A percentile compares a stretch with the other conserved stretches of the same genome.
These are phyloP conservation scores for Pythium phragmitis DNA, from an alignment of 352 stramenopile species.

Conservation along the genomic window DNA sequence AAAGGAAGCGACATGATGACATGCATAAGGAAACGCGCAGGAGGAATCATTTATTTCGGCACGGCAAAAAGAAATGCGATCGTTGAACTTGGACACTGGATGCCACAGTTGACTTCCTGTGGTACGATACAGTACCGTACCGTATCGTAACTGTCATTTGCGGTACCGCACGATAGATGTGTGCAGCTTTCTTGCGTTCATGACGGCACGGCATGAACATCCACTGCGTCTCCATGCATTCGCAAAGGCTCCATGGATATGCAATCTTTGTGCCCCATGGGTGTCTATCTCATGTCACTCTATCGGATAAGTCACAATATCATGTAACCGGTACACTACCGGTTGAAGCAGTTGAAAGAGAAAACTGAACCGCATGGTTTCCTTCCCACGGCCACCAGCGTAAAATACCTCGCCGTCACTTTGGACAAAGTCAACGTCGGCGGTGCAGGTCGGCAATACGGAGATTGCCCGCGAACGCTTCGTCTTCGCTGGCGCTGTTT, in stretches of 20 bases:
- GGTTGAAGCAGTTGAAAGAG: slow-evolving; percentile 8
- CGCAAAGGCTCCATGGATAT: too few species aligned
- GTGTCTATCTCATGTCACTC: slow-evolving; percentile 2
- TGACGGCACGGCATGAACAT: too few species aligned
- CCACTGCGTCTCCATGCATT: too few species aligned
- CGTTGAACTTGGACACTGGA: background rate
- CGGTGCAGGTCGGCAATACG: background rate
- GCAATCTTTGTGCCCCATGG: slow-evolving; percentile 6
- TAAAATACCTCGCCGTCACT: slow-evolving; percentile 20
- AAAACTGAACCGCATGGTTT: slow-evolving; percentile 13
- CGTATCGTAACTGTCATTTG: too few species aligned
- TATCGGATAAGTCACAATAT: background rate
- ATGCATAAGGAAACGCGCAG: slow-evolving; percentile 3
- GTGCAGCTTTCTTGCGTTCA: too few species aligned
- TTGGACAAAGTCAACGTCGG: slow-evolving; percentile 18
- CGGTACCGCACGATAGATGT: too few species aligned
- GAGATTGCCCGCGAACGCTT: background rate
- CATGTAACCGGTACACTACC: slow-evolving; percentile 2
- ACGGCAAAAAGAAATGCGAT: background rate
- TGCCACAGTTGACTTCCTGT: too few species aligned
- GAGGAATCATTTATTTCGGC: slow-evolving; percentile 8
- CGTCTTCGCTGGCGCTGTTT: background rate
- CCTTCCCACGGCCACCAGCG: slow-evolving; percentile 3
- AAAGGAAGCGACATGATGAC: slow-evolving; percentile 1
- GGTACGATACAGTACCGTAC: too few species aligned